Evolutionary conservation across 2,329 filamentous ascomycete species (phyloP), one percentile per base, ranked within the genome.

Genomic region (Monilinia laxa): DNA sequence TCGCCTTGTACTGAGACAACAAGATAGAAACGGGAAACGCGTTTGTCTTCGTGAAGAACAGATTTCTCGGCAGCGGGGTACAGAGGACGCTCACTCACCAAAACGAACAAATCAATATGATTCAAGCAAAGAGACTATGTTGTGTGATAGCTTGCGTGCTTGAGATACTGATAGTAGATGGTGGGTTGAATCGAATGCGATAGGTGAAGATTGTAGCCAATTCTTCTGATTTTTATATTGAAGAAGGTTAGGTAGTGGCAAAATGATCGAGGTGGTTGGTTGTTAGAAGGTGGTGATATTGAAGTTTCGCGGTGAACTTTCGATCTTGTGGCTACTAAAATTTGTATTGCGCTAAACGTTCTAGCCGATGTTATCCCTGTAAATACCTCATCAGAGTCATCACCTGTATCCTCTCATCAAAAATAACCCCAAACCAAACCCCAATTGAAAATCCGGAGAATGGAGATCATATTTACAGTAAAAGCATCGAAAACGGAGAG

Each of bases 311-410:
- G 57, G 42, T 54, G 14, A 53, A 25, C 47, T 35, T 38, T 47
- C 18, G 28, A 49, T 25, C 57, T 60, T 18, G 10, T 20, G 23
- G 35, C 45, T 51, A 40, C n/a, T 25, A 62, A 62, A 62, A 35
- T 60, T 51, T 38, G 45, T 51, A 14, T 40, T 25, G 51, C 45
- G 31, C 47, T 62, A 62, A 62, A 16, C 12, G 14, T 16, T 62
- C 31, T 51, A 51, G 58, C 47, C 47, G 31, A 62, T 20, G 20
- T 20, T 38, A 10, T 38, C 58, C 45, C 14, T 12, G 31, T 60
- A 60, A 62, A 62, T 51, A 62, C 45, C 58, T 62, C 58, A 62
- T n/a, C n/a, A n/a, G n/a, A n/a, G n/a, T n/a, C n/a, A n/a, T 18
- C 31, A 35, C 31, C 31, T 35, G 31, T 35, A 35, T 35, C 31